Percentiles rank a stretch among this genome's conserved stretches.
These are phyloP conservation scores for Priceomyces medius DNA, from an alignment of 805 yeast species.

Conservation along the genomic window DNA sequence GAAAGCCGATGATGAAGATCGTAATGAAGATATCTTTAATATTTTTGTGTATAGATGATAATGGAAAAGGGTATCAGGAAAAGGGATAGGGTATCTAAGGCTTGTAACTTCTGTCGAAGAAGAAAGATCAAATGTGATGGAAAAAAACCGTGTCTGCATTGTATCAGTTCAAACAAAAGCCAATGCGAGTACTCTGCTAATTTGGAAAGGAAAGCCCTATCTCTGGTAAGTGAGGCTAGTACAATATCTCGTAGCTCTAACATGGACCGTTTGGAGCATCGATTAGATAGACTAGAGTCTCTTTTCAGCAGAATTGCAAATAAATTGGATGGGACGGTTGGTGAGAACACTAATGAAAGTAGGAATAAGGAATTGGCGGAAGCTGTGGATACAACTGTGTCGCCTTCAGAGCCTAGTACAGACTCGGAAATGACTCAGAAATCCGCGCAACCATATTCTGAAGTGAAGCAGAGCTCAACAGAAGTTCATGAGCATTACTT, in stretches of 20 bases:
- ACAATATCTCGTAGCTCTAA: neutral
- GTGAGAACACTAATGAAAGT: neutral
- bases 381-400: neutral
- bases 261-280: slow-evolving; percentile 11
- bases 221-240: neutral
- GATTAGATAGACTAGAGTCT: slow-evolving; percentile 16
- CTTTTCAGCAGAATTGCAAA: slow-evolving; percentile 16
- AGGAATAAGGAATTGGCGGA: neutral
- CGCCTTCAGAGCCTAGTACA: slow-evolving; percentile 1
- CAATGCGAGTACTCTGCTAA: slow-evolving; percentile 27
- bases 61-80: slow-evolving; percentile 4
- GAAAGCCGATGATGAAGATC: no score
- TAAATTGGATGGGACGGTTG: slow-evolving; percentile 9
- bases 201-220: slow-evolving; percentile 10
- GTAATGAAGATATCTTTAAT: no score
- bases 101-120: slow-evolving; percentile 50
- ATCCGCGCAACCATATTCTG: neutral
- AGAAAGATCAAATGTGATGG: slow-evolving; percentile 56
- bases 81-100: slow-evolving; percentile 17
- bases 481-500: slow-evolving; percentile 20
- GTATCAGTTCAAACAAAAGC: slow-evolving; percentile 28
- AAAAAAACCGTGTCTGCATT: slow-evolving; percentile 39
- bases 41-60: neutral
- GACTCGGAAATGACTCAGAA: neutral
- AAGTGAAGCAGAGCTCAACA: neutral